Base-by-base conservation (phyloP, 2,329 filamentous ascomycete species). In the Torrubiella hemipterigena region DNA sequence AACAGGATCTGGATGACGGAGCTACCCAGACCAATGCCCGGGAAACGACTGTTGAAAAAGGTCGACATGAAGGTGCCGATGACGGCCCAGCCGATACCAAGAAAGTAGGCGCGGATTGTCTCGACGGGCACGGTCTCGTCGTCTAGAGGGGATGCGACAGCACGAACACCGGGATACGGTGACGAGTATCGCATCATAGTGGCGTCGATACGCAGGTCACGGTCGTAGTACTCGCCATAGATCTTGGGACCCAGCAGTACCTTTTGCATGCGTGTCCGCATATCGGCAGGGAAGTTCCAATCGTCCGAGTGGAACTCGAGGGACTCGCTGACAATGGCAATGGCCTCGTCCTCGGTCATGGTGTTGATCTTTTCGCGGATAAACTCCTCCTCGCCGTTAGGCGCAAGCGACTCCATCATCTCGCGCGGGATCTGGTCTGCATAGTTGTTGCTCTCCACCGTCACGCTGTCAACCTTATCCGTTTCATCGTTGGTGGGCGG, bases 1-100 rank as follows among this genome's bases (percentile, higher is more conserved):
- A 66, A 50, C 4, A 66, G 47, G 25, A 67, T 59, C 43, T 67
- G 63, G 30, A 59, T 55, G 6, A 61, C 57, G 7, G 49, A 47
- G 6, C 52, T 47, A 31, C 42, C 46, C 6, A 58, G 37, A 51
- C 48, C 39, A 27, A 60, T 59, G 22, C 47, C 45, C 3, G 57
- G 58, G 38, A 59, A 59, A 3, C 56, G 41, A 17, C 48, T 53
- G 40, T 57, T 60, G 38, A 59, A 59, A 25, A 60, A 60, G 0
- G 56, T 58, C 1, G 51, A 46, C 42, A 59, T 51, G 24, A 58
- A 59, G 0, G 52, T 59, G 4, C 52, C 53, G 18, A 58, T 54
- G 16, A 56, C 42, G 2, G 54, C 52, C 52, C 54, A 59, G 16
- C 49, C 45, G 14, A 59, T 47, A 4, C 59, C 59, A 3, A 63